Evolutionary conservation across 2,329 filamentous ascomycete species (phyloP), one percentile per base, ranked within the genome.

Genomic region (Colletotrichum aenigma): DNA sequence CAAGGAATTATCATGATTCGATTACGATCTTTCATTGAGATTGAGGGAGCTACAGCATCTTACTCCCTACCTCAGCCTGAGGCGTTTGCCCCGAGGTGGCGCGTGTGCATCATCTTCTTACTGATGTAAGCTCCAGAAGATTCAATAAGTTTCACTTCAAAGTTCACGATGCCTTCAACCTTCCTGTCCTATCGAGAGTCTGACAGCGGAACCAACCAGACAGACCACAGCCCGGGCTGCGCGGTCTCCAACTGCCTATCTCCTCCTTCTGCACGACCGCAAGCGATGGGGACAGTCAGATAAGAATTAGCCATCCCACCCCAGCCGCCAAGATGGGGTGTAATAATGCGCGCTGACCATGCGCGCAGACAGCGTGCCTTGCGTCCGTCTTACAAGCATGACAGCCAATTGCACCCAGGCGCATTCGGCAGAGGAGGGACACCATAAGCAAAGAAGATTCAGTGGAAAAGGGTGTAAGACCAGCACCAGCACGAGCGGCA

Each of bases 81-180:
- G 43, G 43, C 43, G 0, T 3, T 21, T 21, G n/a, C 43, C 2
- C 2, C 1, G n/a, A 21, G n/a, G n/a, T 9, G 43, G n/a, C 1
- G 0, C 0, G 10, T 48, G 43, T 13, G 18, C 9, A 48, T 4
- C 43, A 6, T n/a, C 1, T 43, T 43, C 16, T 18, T 2, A 43
- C 36, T 6, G 36, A 43, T n/a, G 36, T 18, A 2, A 43, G 38
- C 38, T 48, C 38, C 38, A 43, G 38, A n/a, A 12, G 0, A 48
- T n/a, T 43, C 4, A 43, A 34, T 15, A 4, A 26, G 26, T 6
- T 26, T 26, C 26, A 26, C 43, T 48, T 48, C 43, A 12, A 13
- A 48, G 3, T 48, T 21, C 43, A n/a, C 43, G 43, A 48, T 21
- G 6, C 43, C 43, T 48, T 12, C 43, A 48, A 48, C 10, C 9